Evolutionary conservation across 768 basidiomycete species (phyloP), one percentile per base, ranked within the genome.

Genomic region (Cytidiella melzeri): DNA sequence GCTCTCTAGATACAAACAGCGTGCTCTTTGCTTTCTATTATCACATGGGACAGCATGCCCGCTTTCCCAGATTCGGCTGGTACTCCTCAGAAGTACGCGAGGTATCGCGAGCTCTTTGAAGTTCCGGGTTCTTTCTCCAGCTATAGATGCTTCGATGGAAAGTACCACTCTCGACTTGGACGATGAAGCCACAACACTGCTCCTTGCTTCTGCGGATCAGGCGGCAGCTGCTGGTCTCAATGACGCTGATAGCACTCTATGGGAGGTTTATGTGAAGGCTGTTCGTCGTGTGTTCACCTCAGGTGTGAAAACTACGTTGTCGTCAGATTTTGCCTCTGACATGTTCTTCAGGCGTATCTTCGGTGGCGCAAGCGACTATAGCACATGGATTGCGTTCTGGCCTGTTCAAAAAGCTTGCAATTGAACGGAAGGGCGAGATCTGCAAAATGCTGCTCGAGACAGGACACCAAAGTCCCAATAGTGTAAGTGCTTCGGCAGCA

Each of bases 31-130:
- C 60, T 92, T 77, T 64, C 64, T 96, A 0, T 68, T 89, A 5
- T 93, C 93, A 1, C 94, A 97, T 62, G 72, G 86, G 54, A 73
- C 75, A 41, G 75, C 79, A 3, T 76, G 86, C 54, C 65, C 71
- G 2, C 60, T 77, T 3, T 64, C 76, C 2, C 50, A 58, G 1
- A 73, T 77, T 15, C 79, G 82, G 52, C 60, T 78, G 10, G 60
- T 68, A 10, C 65, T 97, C 0, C 70, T 97, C 15, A 66, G 55
- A 4, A 66, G 70, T 27, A 48, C 80, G 9, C 59, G 69, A 23
- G 66, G 68, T 7, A 68, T 87, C 34, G 69, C 76, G 3, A 79
- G 81, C 57, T 62, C 53, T 57, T 63, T 62, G 42, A 76, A 79
- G 54, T 67, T 79, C 5, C 71, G 76, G 37, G 74, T 82, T 45